phyloP scores from a whole-genome alignment of 2,329 filamentous ascomycete genomes.

The Rhinocladiella mackenziei region DNA sequence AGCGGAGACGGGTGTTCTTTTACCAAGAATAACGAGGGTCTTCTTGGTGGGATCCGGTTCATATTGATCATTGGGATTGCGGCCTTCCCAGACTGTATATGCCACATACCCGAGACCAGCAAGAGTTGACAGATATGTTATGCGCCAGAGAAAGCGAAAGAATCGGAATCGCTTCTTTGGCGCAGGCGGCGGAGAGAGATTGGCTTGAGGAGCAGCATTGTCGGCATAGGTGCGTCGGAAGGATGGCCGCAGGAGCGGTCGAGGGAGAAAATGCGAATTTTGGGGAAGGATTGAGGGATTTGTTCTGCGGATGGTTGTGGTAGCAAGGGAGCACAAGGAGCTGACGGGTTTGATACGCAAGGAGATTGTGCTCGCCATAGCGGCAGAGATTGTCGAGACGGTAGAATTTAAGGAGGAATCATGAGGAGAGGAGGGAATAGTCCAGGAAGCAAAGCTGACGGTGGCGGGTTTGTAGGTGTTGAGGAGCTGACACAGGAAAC shows the following conservation, averaged over 20 bases:
- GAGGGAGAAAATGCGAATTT: conserved; percentile 12
- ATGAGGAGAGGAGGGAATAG: conserved; percentile 6
- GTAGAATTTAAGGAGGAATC: neutral
- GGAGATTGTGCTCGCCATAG: conserved; percentile 27
- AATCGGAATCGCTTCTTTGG: conserved; percentile 62
- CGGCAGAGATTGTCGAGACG: conserved; percentile 6
- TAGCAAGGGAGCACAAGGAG: conserved; percentile 19
- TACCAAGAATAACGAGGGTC: conserved; percentile 92
- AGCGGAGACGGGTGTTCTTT: conserved; percentile 23
- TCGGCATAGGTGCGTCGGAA: conserved; percentile 52
- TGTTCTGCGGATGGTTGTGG: conserved; percentile 12
- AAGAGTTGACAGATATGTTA: conserved; percentile 71
- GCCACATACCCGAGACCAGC: conserved; percentile 66
- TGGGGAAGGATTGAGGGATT: conserved; percentile 9
- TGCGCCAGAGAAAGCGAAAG: conserved; percentile 77
- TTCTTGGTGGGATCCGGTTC: conserved; percentile 85
- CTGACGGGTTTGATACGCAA: conserved; percentile 22
- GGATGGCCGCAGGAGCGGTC: conserved; percentile 34
- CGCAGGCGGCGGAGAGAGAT: conserved; percentile 34
- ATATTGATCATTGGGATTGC: conserved; percentile 75
- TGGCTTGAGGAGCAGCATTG: conserved; percentile 42
- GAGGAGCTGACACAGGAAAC: neutral
- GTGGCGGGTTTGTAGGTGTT: neutral
- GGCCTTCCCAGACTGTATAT: conserved; percentile 78
- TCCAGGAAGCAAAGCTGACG: neutral